A percentile compares a stretch with the other conserved stretches of the same genome.
These are phyloP conservation scores for Citrus maxima DNA, from an alignment of 345 rosid species.

Conservation along the genomic window DNA sequence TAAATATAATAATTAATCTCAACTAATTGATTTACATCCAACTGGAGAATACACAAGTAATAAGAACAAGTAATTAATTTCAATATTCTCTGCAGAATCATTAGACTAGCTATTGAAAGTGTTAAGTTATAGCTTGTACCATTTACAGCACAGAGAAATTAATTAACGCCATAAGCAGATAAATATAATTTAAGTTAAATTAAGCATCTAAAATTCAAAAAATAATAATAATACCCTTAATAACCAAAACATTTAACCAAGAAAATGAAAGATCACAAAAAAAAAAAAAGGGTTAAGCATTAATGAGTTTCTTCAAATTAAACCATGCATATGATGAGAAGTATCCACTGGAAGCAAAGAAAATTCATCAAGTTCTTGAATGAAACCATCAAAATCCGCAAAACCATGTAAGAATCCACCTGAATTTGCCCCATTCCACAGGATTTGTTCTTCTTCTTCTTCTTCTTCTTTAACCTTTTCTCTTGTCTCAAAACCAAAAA, in stretches of 20 bases:
- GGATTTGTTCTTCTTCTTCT: slow-evolving; percentile 24
- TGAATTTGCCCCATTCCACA: slow-evolving; percentile 35
- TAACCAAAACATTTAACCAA: slow-evolving; percentile 2
- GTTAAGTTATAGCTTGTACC: slow-evolving; percentile 1
- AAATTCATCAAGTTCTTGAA: slow-evolving; percentile 65
- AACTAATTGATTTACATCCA: slow-evolving; percentile 7
- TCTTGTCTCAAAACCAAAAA: slow-evolving; percentile 21
- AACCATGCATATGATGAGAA: slow-evolving; percentile 34
- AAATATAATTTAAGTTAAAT: neutral
- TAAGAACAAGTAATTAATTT: neutral
- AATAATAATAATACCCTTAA: neutral
- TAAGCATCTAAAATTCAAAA: neutral
- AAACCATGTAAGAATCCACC: slow-evolving; percentile 56
- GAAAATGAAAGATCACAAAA: neutral
- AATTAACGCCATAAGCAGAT: neutral
- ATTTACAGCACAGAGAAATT: slow-evolving; percentile 12
- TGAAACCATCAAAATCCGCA: slow-evolving; percentile 67
- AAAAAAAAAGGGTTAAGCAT: neutral
- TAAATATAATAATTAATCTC: neutral
- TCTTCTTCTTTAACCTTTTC: slow-evolving; percentile 26
- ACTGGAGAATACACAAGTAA: slow-evolving; percentile 7
- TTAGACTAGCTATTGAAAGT: neutral
- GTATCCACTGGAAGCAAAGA: slow-evolving; percentile 44
- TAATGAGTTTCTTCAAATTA: slow-evolving; percentile 30
- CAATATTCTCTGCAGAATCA: slow-evolving; percentile 4